Base-by-base conservation (phyloP, 108 stramenopile species). In the Nannochloropsis oceanica region DNA sequence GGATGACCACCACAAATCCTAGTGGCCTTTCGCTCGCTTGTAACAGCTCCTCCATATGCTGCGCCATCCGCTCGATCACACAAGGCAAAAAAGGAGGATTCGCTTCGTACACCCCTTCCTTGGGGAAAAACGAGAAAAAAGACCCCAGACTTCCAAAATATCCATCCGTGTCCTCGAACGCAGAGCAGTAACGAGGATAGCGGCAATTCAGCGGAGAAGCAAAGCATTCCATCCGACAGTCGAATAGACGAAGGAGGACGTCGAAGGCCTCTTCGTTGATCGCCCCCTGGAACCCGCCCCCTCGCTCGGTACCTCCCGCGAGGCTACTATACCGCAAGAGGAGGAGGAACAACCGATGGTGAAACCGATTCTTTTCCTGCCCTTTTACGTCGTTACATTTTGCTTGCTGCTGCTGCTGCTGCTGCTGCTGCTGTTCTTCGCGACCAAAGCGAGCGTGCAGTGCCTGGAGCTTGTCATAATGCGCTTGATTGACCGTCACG, bases 151-250 rank as follows among this genome's bases (percentile, higher is more conserved):
- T 92, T 26, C 95, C 94, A 86, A 96, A 96, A 24, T 85, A 73
- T 25, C 84, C 84, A 89, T 96, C 96, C 8, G 94, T 92, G 85
- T 95, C 95, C 9, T 91, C 86, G 90, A 95, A 95, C 7, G 94
- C 95, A 34, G 84, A 86, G 89, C 89, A 92, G 82, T 86, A 93
- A 25, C 84, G 82, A 24, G 80, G 94, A 80, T 94, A 93, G 44
- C 94, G 93, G 86, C 94, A 94, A 85, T 96, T 96, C 83, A 96
- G 91, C 12, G 96, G 95, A 81, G 94, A 94, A 0, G 96, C 96
- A 89, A 96, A 96, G 84, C 94, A 94, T 86, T 96, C 96, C 88
- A 93, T 93, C 25, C 44, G 83, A 79, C 92, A 93, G 81, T 91
- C 94, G 83, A 94, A 94, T 26, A 83, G 91, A 25, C 87, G 25